phyloP scores from a whole-genome alignment of 805 yeast species.

The Starmera amethionina region DNA sequence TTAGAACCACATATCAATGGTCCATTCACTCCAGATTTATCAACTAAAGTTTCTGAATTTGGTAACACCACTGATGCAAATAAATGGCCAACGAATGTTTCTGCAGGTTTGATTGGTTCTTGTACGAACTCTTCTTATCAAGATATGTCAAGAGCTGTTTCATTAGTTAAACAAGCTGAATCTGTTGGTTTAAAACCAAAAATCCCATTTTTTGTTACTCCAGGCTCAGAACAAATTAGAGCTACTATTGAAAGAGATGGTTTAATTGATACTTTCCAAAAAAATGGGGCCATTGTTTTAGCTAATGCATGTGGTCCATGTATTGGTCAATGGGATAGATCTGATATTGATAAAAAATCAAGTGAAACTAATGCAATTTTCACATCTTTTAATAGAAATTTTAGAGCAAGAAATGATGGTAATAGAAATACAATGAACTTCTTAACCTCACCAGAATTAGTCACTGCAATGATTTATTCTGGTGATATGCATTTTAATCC shows the following conservation, averaged over 20 bases:
- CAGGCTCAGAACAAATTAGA: slow-evolving; percentile 97
- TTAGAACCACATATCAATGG: slow-evolving; percentile 96
- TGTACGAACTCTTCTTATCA: slow-evolving; percentile 98
- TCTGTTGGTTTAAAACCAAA: slow-evolving; percentile 81
- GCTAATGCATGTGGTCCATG: slow-evolving; percentile 99
- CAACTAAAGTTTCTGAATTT: slow-evolving; percentile 84
- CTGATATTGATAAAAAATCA: slow-evolving; percentile 56
- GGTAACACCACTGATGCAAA: slow-evolving; percentile 59
- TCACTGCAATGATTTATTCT: slow-evolving; percentile 92
- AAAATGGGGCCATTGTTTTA: slow-evolving; percentile 83
- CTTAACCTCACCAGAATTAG: slow-evolving; percentile 97
- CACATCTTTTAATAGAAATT: slow-evolving; percentile 96
- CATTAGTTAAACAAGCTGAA: slow-evolving; percentile 81
- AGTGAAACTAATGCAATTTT: slow-evolving; percentile 78
- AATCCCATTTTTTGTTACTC: slow-evolving; percentile 89
- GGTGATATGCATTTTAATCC: slow-evolving; percentile 94
- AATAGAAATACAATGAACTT: slow-evolving; percentile 96
- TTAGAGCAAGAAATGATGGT: slow-evolving; percentile 97
- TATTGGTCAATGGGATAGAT: slow-evolving; percentile 98
- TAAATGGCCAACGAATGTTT: slow-evolving; percentile 78
- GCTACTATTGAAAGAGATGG: slow-evolving; percentile 97
- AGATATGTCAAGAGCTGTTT: slow-evolving; percentile 95
- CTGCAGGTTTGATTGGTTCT: slow-evolving; percentile 95
- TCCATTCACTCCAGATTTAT: slow-evolving; percentile 96
- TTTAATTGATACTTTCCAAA: slow-evolving; percentile 65